Percentiles rank a stretch among this genome's conserved stretches.
phyloP scores from a whole-genome alignment of 2,329 filamentous ascomycete species.

The Pyricularia pennisetigena region DNA sequence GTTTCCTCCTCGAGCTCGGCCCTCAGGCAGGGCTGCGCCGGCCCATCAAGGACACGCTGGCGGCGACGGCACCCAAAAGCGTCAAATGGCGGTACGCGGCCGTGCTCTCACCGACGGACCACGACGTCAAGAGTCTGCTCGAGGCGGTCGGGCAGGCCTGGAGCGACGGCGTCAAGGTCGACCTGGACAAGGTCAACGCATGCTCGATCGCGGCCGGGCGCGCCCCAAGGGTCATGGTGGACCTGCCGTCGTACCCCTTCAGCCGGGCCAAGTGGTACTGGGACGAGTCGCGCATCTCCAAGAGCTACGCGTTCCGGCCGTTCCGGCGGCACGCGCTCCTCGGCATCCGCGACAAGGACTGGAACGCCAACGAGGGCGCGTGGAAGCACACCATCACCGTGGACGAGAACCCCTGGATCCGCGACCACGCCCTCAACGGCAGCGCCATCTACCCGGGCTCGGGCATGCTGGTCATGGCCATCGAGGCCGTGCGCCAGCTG shows the following conservation, averaged over 20 bases:
- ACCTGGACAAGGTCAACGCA: too few species aligned
- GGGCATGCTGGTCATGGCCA: slow-evolving; percentile 5
- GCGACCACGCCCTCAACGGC: slow-evolving; percentile 15
- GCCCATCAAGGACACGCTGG: too few species aligned
- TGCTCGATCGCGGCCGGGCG: too few species aligned
- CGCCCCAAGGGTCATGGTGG: too few species aligned
- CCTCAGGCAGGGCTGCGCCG: too few species aligned
- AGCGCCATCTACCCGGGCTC: slow-evolving; percentile 10
- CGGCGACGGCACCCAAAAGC: too few species aligned
- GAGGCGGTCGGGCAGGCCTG: too few species aligned
- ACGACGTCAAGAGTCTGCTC: too few species aligned
- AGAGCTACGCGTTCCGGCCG: not conserved
- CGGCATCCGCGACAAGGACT: not conserved
- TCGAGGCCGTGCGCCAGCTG: slow-evolving; percentile 12
- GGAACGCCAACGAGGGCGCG: slow-evolving; percentile 1
- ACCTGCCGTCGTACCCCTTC: slow-evolving; percentile 35
- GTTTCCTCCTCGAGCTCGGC: too few species aligned
- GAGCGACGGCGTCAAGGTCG: too few species aligned
- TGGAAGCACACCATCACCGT: slow-evolving; percentile 17
- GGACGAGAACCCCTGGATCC: slow-evolving; percentile 19
- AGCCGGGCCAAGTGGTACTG: slow-evolving; percentile 24
- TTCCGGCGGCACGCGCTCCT: not conserved
- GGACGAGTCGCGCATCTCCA: slow-evolving; percentile 1
- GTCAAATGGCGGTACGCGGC: too few species aligned
- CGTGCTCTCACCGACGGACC: too few species aligned